Evolutionary conservation across 306 rosid species (phyloP).

Genomic region (Hippophae gyantsensis): DNA sequence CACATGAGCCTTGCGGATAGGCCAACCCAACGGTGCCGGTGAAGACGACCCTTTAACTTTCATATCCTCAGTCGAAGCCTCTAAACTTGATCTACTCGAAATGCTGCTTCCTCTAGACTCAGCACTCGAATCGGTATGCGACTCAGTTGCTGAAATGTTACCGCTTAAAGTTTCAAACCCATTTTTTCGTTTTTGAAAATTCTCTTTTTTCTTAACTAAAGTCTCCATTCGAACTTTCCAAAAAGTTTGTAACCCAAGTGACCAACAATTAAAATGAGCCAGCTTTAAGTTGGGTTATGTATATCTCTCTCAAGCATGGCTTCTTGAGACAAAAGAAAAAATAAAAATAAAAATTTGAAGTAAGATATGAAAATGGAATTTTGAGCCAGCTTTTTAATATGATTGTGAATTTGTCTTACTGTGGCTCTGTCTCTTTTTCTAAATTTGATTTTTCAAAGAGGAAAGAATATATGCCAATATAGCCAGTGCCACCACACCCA

Average conservation of each 20-base stretch:
- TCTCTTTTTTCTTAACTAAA: constrained; percentile 31
- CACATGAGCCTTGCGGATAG: constrained; percentile 68
- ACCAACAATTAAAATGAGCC: constrained; percentile 23
- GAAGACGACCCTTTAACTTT: constrained; percentile 47
- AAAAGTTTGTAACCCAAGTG: constrained; percentile 30
- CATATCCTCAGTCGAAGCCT: constrained; percentile 37
- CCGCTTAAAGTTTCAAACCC: constrained; percentile 27
- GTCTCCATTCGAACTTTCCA: constrained; percentile 45
- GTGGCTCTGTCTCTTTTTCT: constrained; percentile 8
- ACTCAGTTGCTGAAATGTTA: constrained; percentile 27
- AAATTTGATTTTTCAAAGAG: constrained; percentile 32
- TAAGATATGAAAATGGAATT: constrained; percentile 10
- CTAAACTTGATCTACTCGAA: constrained; percentile 50
- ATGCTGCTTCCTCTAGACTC: constrained; percentile 46
- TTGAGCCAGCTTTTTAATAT: not conserved
- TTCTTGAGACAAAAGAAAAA: not conserved
- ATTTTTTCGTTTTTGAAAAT: constrained; percentile 26
- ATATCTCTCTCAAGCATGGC: constrained; percentile 21
- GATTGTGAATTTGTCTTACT: not conserved
- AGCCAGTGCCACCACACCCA: constrained; percentile 26
- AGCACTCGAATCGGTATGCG: constrained; percentile 47
- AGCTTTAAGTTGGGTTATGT: constrained; percentile 15
- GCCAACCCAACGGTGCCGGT: constrained; percentile 79
- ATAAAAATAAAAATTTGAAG: not conserved
- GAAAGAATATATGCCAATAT: not conserved